Base-by-base conservation (phyloP, 1,284 basidiomycete species). In the Ustilago hordei region DNA sequence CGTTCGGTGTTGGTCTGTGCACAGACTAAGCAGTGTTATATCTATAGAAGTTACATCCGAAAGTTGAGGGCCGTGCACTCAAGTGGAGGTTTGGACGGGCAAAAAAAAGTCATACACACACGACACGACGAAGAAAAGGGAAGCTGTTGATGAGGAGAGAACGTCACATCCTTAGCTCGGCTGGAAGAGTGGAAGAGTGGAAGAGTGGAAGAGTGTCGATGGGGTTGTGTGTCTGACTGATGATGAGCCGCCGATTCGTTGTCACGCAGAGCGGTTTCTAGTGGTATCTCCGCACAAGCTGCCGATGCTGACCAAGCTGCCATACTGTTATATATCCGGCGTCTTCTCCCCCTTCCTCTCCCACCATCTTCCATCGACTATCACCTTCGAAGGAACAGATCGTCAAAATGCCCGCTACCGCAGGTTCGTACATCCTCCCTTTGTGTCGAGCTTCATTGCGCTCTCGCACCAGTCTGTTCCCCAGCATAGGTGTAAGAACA, bases 371-470 rank as follows among this genome's bases (percentile, higher is more conserved):
- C 8, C 19, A 19, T 35, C 54, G 23, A 17, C 34, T 17, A 39
- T 23, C 43, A n/a, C 36, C 48, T 34, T 15, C 17, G 36, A 50
- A 11, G 31, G 7, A 32, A 60, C 17, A 17, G 36, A 45, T 41
- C 31, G 23, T 66, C 65, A 79, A 73, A 35, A 79, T 79, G 77
- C 77, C 77, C 57, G 66, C 68, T 36, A 64, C 77, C 60, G 74
- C 77, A 76, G 77, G 77, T 79, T 69, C 69, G 77, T 79, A 79
- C 55, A 23, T 47, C 17, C 54, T 41, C 28, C 31, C 54, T 19
- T 59, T 11, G 28, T 45, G n/a, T 48, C n/a, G 19, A 28, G n/a
- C 39, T n/a, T n/a, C 56, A 19, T 36, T 52, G 31, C 35, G 38
- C 32, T 45, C 43, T 34, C 41, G 31, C 15, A 5, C 31, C 36